Evolutionary conservation across 2,329 filamentous ascomycete species (phyloP).

Genomic region (Ophiocordyceps unilateralis): DNA sequence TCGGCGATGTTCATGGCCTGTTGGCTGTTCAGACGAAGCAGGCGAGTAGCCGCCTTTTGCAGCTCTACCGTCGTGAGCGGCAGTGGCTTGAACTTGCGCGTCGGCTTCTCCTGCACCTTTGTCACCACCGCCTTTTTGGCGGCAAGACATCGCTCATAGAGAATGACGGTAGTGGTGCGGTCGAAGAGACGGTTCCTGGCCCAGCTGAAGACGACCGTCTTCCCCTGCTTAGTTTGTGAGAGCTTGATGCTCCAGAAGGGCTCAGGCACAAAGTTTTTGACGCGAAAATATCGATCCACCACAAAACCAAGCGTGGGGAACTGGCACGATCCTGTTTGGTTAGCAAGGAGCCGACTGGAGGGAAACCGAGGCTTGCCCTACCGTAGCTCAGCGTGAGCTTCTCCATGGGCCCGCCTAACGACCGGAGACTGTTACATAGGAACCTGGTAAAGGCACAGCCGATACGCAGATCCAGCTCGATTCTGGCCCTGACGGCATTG

Average conservation of each 20-base stretch:
- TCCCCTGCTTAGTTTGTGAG: constrained; percentile 57
- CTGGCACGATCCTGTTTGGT: constrained; percentile 59
- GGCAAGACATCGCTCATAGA: constrained; percentile 71
- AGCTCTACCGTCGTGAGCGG: constrained; percentile 91
- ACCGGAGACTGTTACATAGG: constrained; percentile 61
- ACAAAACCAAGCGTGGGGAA: constrained; percentile 96
- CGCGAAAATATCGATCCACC: constrained; percentile 86
- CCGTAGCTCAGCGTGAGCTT: constrained; percentile 66
- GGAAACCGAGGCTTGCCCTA: constrained; percentile 16
- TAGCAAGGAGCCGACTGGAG: constrained; percentile 1
- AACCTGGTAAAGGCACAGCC: constrained; percentile 86
- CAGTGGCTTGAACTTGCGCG: constrained; percentile 83
- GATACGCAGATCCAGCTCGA: constrained; percentile 83
- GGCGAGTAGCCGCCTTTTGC: constrained; percentile 84
- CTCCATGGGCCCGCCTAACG: constrained; percentile 49
- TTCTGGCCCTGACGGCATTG: constrained; percentile 72
- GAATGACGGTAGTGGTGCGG: constrained; percentile 57
- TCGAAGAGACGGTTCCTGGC: constrained; percentile 72
- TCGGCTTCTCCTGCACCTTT: constrained; percentile 79
- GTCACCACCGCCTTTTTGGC: constrained; percentile 64
- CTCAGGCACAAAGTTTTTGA: constrained; percentile 86
- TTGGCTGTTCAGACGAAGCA: constrained; percentile 81
- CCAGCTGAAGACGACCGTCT: constrained; percentile 76
- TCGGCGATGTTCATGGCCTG: constrained; percentile 82
- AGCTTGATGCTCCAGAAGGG: constrained; percentile 86